Percentiles rank a stretch among this genome's conserved stretches.
phyloP scores from a whole-genome alignment of 2,329 filamentous ascomycete genomes.

The Clarireedia monteithiana region DNA sequence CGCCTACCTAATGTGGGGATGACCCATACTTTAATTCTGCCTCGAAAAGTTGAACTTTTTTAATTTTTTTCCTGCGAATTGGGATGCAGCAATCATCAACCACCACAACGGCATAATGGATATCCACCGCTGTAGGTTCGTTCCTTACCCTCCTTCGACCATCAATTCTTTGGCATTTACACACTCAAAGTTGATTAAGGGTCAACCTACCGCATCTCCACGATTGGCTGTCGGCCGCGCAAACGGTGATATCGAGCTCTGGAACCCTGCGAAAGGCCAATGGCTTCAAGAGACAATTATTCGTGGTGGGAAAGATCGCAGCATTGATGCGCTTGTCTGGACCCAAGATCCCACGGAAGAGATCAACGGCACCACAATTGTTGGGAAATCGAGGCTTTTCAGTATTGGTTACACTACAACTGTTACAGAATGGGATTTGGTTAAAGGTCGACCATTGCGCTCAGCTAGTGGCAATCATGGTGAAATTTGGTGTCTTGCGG shows the following conservation, averaged over 20 bases:
- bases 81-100: background rate
- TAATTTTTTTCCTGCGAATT: conserved; percentile 2
- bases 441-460: conserved; percentile 65
- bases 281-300: conserved; percentile 92
- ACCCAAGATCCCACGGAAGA: conserved; percentile 74
- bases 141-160: conserved; percentile 81
- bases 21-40: background rate
- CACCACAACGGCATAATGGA: conserved; percentile 55
- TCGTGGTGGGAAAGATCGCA: conserved; percentile 73
- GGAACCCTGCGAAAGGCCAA: conserved; percentile 68
- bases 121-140: conserved; percentile 93
- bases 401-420: conserved; percentile 91
- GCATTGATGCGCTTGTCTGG: conserved; percentile 88
- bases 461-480: conserved; percentile 89
- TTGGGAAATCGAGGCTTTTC: conserved; percentile 78
- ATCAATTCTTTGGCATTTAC: conserved; percentile 96
- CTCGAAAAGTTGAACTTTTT: conserved; percentile 8
- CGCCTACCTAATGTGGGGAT: background rate
- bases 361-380: conserved; percentile 48
- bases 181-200: conserved; percentile 51
- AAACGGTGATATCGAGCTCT: conserved; percentile 96
- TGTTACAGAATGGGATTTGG: conserved; percentile 92
- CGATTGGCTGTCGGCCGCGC: conserved; percentile 84
- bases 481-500: conserved; percentile 93
- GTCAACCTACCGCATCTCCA: conserved; percentile 49